Evolutionary conservation across 2,329 filamentous ascomycete species (phyloP).

Genomic region (Gyromitra esculenta): DNA sequence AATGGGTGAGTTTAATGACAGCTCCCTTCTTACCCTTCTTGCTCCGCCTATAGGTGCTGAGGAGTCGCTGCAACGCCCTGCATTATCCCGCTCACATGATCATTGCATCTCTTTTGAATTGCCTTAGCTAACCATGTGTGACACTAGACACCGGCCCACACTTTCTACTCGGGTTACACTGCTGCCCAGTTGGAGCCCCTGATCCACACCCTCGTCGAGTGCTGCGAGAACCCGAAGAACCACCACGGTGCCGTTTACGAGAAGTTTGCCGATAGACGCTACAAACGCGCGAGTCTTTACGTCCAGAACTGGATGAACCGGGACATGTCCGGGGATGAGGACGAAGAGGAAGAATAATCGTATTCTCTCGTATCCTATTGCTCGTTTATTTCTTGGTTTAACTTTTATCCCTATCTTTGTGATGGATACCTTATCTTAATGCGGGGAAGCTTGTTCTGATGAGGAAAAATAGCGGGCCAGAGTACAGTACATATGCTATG

Average conservation of each 20-base stretch:
- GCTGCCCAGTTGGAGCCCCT: slow-evolving; percentile 82
- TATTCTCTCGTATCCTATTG: slow-evolving; percentile 6
- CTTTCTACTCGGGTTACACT: slow-evolving; percentile 94
- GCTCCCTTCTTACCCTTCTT: slow-evolving; percentile 8
- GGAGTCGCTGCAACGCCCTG: neutral
- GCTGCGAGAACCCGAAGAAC: slow-evolving; percentile 79
- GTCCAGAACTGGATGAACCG: slow-evolving; percentile 72
- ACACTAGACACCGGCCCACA: slow-evolving; percentile 77
- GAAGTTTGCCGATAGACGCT: slow-evolving; percentile 88
- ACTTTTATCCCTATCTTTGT: slow-evolving; percentile 17
- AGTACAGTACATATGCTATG: slow-evolving; percentile 45
- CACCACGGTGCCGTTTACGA: slow-evolving; percentile 90
- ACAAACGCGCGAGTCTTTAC: slow-evolving; percentile 82
- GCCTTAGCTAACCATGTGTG: slow-evolving; percentile 24
- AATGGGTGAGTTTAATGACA: slow-evolving; percentile 76
- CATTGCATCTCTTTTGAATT: neutral
- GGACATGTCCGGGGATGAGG: slow-evolving; percentile 42
- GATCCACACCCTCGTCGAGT: slow-evolving; percentile 82
- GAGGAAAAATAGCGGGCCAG: slow-evolving; percentile 20
- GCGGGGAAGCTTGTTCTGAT: slow-evolving; percentile 21
- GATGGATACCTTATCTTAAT: slow-evolving; percentile 33
- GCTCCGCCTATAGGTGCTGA: neutral
- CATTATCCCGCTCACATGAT: slow-evolving; percentile 23
- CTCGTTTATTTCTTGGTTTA: slow-evolving; percentile 7
- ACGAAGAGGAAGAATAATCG: slow-evolving; percentile 34